These are phyloP conservation scores for Gracilaria domingensis DNA, from an alignment of 23 red algal genomes.

Conservation along the genomic window DNA sequence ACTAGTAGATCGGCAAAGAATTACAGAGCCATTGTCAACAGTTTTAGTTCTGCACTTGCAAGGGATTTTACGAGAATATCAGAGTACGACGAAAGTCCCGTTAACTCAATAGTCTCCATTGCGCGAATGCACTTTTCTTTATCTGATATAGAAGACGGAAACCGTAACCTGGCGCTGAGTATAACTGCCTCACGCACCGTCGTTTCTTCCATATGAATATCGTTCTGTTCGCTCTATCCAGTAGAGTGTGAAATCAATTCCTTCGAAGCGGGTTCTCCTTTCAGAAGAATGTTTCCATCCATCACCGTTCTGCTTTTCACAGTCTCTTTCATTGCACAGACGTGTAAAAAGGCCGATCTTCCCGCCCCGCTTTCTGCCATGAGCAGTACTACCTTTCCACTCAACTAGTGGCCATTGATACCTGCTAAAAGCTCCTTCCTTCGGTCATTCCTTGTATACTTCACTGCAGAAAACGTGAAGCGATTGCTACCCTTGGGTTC, in stretches of 20 bases:
- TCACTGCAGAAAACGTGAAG: conserved; percentile 56
- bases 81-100: conserved; percentile 48
- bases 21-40: too few species aligned
- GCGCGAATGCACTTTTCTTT: conserved; percentile 46
- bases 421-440: conserved; percentile 63
- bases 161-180: too few species aligned
- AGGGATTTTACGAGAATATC: conserved; percentile 69
- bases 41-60: conserved; percentile 6
- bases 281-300: conserved; percentile 72
- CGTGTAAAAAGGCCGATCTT: conserved; percentile 89
- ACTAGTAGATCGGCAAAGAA: too few species aligned
- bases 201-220: conserved; percentile 84
- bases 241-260: conserved; percentile 53
- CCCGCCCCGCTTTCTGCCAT: conserved; percentile 88
- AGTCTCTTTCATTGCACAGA: conserved; percentile 88
- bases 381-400: conserved; percentile 75
- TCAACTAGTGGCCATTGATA: conserved; percentile 65
- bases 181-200: conserved; percentile 84
- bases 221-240: conserved; percentile 93
- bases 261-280: conserved; percentile 51
- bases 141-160: conserved; percentile 48
- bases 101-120: conserved; percentile 73
- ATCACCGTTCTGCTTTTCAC: conserved; percentile 49
- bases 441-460: conserved; percentile 56
- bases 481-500: background rate